phyloP scores from a whole-genome alignment of 345 rosid genomes.

The Xanthoceras sorbifolium region DNA sequence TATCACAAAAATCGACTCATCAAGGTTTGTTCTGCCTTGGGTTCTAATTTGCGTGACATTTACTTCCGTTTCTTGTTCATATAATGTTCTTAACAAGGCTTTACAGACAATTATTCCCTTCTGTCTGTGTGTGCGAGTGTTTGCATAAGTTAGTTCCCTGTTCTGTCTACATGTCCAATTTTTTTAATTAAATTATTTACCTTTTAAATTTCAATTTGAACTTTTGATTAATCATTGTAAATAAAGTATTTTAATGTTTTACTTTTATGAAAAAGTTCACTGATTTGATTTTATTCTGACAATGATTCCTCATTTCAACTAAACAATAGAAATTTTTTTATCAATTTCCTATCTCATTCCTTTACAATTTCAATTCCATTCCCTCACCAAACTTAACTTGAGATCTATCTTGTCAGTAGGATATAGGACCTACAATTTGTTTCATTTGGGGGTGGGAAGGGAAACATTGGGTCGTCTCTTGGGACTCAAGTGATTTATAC shows the following conservation, averaged over 20 bases:
- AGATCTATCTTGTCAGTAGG: background rate
- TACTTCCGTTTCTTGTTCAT: background rate
- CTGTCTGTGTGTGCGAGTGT: background rate
- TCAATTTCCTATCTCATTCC: too few species aligned
- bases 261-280: background rate
- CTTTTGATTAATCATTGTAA: background rate
- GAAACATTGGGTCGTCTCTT: background rate
- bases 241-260: background rate
- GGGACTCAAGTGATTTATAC: background rate
- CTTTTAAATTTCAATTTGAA: background rate
- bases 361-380: too few species aligned
- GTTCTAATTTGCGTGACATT: background rate
- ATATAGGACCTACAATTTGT: background rate
- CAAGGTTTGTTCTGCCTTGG: constrained; percentile 56
- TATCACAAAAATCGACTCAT: constrained; percentile 95
- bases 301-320: too few species aligned
- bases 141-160: background rate
- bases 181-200: background rate
- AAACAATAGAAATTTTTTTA: too few species aligned
- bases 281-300: background rate
- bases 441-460: background rate
- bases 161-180: background rate
- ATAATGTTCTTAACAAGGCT: background rate
- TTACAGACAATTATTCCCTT: background rate
- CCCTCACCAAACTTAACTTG: background rate